phyloP scores from a whole-genome alignment of 2,329 filamentous ascomycete species.

The Aureobasidium sp. region DNA sequence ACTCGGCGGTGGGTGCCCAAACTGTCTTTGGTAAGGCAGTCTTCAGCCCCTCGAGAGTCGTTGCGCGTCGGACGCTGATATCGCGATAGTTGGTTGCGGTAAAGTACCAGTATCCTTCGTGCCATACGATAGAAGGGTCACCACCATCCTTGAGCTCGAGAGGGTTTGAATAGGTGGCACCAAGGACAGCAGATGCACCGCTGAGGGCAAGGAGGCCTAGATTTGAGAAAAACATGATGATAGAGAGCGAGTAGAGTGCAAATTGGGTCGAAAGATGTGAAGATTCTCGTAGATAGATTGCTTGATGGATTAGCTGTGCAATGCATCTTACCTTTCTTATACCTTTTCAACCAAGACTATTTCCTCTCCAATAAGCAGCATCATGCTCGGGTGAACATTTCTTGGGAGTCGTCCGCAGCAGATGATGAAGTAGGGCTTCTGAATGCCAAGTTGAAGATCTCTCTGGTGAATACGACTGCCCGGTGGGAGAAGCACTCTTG shows the following conservation, averaged over 20 bases:
- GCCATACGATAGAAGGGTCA: conserved; percentile 48
- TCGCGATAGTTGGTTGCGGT: conserved; percentile 51
- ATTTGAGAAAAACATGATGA: conserved; percentile 6
- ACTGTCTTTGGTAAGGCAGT: conserved; percentile 45
- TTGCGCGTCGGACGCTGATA: conserved; percentile 47
- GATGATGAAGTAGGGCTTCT: background rate
- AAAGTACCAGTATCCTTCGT: conserved; percentile 51
- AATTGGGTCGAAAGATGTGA: background rate
- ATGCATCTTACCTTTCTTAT: background rate
- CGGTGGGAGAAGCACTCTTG: background rate
- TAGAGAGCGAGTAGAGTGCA: background rate
- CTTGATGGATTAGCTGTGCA: background rate
- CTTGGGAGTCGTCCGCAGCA: background rate
- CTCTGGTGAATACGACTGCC: background rate
- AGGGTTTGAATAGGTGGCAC: conserved; percentile 44
- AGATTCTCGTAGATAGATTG: background rate
- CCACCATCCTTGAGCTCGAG: conserved; percentile 45
- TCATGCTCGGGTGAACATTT: background rate
- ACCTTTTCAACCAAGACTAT: background rate
- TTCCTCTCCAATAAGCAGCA: background rate
- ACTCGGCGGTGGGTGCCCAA: conserved; percentile 38
- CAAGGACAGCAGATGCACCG: conserved; percentile 13
- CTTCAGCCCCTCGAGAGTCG: conserved; percentile 49
- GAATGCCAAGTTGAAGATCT: conserved; percentile 9
- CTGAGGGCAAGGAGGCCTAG: background rate